These are phyloP conservation scores for Rubia balearica DNA, from an alignment of 305 asterid species.

Conservation along the genomic window DNA sequence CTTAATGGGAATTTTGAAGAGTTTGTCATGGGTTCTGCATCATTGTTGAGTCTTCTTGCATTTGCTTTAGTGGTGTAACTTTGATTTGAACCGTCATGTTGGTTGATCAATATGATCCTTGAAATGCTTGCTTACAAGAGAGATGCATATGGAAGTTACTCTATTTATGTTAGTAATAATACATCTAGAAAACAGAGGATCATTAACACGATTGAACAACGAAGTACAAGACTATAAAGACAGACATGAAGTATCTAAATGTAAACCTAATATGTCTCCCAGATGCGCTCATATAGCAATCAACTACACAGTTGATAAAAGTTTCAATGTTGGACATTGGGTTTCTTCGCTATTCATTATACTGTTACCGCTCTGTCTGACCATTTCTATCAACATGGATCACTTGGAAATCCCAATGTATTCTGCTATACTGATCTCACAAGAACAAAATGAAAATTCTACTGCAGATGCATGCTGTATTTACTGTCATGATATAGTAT, in stretches of 20 bases:
- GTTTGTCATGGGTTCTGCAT: background rate
- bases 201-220: background rate
- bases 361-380: background rate
- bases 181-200: background rate
- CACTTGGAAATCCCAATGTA: background rate
- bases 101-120: background rate
- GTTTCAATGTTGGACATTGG: background rate
- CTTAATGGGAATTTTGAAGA: background rate
- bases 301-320: too few species aligned
- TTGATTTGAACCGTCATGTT: background rate
- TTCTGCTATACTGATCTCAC: background rate
- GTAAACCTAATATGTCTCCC: background rate
- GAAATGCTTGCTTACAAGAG: background rate
- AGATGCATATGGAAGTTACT: background rate
- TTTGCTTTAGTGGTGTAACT: background rate
- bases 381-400: background rate
- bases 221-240: background rate
- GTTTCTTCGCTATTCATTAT: background rate
- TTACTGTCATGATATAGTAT: background rate
- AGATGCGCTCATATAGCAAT: background rate
- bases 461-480: background rate
- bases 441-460: background rate
- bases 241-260: background rate
- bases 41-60: background rate
- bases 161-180: background rate